These are phyloP conservation scores for Neospermospora avenae DNA, from an alignment of 2,329 filamentous ascomycete species.

Conservation along the genomic window DNA sequence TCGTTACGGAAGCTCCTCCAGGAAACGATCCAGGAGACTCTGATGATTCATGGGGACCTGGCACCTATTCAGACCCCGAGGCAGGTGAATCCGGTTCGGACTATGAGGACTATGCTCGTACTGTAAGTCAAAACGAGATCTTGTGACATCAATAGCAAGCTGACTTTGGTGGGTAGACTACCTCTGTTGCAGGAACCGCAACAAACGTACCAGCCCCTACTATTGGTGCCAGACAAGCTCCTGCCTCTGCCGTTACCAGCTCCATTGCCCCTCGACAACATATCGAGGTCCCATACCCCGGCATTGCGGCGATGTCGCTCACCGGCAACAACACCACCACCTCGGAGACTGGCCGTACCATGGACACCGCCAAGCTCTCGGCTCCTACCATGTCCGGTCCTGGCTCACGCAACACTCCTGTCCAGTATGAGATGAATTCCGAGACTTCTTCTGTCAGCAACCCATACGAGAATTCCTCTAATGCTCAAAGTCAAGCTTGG, in stretches of 20 bases:
- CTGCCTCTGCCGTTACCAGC: neutral
- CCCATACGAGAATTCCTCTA: slow-evolving; percentile 15
- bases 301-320: neutral
- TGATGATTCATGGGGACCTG: neutral
- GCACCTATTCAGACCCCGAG: slow-evolving; percentile 11
- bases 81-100: slow-evolving; percentile 7
- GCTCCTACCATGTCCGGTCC: neutral
- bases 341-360: neutral
- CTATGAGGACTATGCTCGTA: slow-evolving; percentile 4
- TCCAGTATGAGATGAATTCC: neutral
- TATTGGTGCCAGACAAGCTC: neutral
- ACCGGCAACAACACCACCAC: neutral
- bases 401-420: neutral
- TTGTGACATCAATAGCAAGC: neutral
- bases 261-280: neutral
- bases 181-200: neutral
- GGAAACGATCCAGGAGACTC: slow-evolving; percentile 22
- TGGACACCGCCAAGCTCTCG: neutral
- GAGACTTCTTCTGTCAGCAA: slow-evolving; percentile 17
- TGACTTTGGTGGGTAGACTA: neutral
- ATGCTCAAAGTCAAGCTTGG: slow-evolving; percentile 1
- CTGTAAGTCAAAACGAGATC: neutral
- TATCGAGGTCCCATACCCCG: neutral
- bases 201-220: neutral
- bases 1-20: slow-evolving; percentile 20